Evolutionary conservation across 2,329 filamentous ascomycete genomes (phyloP).

Genomic region (Domatiomyces globalis): DNA sequence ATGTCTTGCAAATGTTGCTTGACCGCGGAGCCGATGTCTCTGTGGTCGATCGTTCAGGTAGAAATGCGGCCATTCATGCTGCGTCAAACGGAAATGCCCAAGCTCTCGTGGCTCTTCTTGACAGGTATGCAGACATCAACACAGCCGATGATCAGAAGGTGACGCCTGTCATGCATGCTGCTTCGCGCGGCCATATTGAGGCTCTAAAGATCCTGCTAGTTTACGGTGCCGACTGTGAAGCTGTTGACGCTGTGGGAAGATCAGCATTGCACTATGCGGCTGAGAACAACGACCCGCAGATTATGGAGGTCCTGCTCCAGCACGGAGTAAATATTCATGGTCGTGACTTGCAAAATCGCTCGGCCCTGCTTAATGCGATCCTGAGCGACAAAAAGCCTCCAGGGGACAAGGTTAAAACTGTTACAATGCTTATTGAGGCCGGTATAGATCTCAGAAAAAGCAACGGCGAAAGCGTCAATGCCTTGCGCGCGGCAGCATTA

Average conservation of each 20-base stretch:
- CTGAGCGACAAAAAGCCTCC: constrained; percentile 24
- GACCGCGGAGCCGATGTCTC: constrained; percentile 5
- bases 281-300: not conserved
- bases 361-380: constrained; percentile 26
- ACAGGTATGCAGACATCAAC: not conserved
- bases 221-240: not conserved
- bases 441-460: not conserved
- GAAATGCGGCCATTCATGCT: not conserved
- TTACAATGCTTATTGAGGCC: constrained; percentile 21
- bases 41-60: constrained; percentile 4
- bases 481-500: constrained; percentile 32
- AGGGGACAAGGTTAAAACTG: constrained; percentile 26
- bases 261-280: constrained; percentile 2
- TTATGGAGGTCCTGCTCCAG: constrained; percentile 19
- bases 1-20: constrained; percentile 6
- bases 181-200: not conserved
- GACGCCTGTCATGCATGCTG: not conserved
- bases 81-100: not conserved
- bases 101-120: not conserved
- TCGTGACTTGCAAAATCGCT: constrained; percentile 17
- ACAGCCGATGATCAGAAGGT: not conserved
- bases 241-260: not conserved
- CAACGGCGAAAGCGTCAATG: constrained; percentile 34
- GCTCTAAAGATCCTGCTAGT: not conserved
- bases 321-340: constrained; percentile 26